These are phyloP conservation scores for Phytophthora vignae DNA, from an alignment of 352 stramenopile species.

Conservation along the genomic window DNA sequence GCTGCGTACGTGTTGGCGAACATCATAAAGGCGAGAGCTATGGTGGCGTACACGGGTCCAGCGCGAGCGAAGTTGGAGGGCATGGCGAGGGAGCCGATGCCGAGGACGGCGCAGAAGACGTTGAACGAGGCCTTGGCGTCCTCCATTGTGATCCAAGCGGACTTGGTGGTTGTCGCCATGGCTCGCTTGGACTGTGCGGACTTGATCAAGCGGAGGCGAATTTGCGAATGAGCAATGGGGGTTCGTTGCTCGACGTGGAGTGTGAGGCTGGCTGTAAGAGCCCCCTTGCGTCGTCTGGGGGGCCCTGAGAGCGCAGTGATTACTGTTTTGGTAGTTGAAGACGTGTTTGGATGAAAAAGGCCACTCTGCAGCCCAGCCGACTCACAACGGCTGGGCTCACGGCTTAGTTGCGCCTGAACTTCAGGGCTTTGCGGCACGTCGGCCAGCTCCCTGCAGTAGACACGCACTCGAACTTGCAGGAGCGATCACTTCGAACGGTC, in stretches of 20 bases:
- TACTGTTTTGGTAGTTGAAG: conserved; percentile 8
- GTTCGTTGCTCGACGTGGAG: not conserved
- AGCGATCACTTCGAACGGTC: not conserved
- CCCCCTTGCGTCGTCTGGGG: not conserved
- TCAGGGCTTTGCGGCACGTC: not conserved
- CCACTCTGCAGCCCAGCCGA: not conserved
- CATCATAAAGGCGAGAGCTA: conserved; percentile 24
- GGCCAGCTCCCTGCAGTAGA: not conserved
- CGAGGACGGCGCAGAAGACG: conserved; percentile 26
- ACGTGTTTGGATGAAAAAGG: conserved; percentile 6
- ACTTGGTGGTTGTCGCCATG: conserved; percentile 2
- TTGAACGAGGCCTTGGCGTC: conserved; percentile 21
- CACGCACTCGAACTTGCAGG: too few relatives aligned
- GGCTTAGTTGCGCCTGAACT: not conserved
- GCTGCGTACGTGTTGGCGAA: conserved; percentile 28
- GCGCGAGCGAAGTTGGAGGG: conserved; percentile 26
- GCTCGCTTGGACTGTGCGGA: not conserved
- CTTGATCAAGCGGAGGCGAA: not conserved
- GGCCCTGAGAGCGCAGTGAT: not conserved
- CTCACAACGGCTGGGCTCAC: not conserved
- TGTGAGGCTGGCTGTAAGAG: not conserved
- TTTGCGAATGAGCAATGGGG: not conserved
- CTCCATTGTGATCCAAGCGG: not conserved
- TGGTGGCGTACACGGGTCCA: conserved; percentile 20
- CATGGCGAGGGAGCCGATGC: conserved; percentile 31